Evolutionary conservation across 257 asterid genomes (phyloP), one percentile per base, ranked within the genome.

Genomic region (Solanum lycopersicoides): DNA sequence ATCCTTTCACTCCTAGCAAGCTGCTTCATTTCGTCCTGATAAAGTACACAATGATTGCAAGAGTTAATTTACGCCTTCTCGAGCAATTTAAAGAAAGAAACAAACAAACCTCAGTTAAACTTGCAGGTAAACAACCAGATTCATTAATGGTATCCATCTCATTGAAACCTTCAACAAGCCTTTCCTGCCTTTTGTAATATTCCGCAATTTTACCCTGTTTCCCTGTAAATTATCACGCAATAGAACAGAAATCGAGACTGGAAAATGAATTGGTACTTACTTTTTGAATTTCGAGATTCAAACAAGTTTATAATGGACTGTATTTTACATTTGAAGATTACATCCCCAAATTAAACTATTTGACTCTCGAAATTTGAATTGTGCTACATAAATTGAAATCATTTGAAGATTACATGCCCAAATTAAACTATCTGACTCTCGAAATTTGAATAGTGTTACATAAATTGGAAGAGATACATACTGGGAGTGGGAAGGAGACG

Each of bases 101-200:
- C 85, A 65, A 91, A 86, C 86, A 63, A 75, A 96, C 99, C 98
- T 93, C 96, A 41, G 98, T 88, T 39, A 88, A 93, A 85, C 90
- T 88, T 90, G 89, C 96, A 10, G 96, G 91, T 87, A 92, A 41
- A 87, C 86, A 87, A 63, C 99, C 98, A 32, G 92, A 86, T 88
- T 92, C 98, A 84, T 93, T 92, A 21, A 96, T 90, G 41, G 90
- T 88, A 87, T 96, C 98, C 99, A 96, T 95, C 92, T 95, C 98
- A 89, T 89, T 96, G 90, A 92, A 96, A 44, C 98, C 97, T 91
- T 94, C 93, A 0, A 96, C 93, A 65, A 96, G 96, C 86, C 95
- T 91, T 91, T 93, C 97, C 86, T 95, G 98, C 89, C 92, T 90
- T 90, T 95, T 90, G 94, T 96, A 96, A 86, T 96, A 96, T 88